These are phyloP conservation scores for Crithidia mellificae DNA, from an alignment of 208 protist species.

Conservation along the genomic window DNA sequence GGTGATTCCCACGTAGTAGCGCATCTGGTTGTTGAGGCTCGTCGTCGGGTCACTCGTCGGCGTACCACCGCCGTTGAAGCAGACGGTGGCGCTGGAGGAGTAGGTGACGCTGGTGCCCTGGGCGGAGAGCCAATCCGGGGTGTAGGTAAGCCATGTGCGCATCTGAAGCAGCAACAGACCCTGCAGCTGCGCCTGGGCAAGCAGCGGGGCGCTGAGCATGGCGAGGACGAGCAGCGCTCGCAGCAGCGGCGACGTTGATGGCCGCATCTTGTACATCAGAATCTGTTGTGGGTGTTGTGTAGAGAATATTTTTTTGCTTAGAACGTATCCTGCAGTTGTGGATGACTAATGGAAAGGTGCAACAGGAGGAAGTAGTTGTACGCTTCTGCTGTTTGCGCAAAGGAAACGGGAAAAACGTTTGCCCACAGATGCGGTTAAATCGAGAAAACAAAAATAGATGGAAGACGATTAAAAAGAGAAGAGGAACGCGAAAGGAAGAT, in stretches of 20 bases:
- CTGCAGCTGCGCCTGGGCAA: conserved; percentile 15
- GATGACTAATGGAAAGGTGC: neutral
- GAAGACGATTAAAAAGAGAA: too few species aligned
- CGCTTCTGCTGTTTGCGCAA: too few species aligned
- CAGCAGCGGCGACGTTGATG: neutral
- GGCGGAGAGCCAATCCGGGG: neutral
- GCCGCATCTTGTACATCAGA: conserved; percentile 3
- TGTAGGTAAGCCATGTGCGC: conserved; percentile 20
- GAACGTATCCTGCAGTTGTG: too few species aligned
- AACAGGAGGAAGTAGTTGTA: too few species aligned
- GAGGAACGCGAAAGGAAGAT: too few species aligned
- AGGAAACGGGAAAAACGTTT: too few species aligned
- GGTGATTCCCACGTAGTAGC: conserved; percentile 1
- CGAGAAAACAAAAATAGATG: too few species aligned
- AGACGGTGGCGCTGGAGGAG: conserved; percentile 4
- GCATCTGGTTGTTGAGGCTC: conserved; percentile 16
- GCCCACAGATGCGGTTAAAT: too few species aligned
- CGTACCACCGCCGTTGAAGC: conserved; percentile 27
- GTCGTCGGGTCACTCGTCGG: conserved; percentile 24
- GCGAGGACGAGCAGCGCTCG: conserved; percentile 22
- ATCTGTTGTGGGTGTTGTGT: neutral
- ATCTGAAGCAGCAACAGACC: conserved; percentile 36
- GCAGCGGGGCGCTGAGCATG: conserved; percentile 9
- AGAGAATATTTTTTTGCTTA: neutral
- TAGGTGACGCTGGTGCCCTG: conserved; percentile 9